Evolutionary conservation across 2,329 filamentous ascomycete genomes (phyloP).

Genomic region (Fusarium solani-melongenae): DNA sequence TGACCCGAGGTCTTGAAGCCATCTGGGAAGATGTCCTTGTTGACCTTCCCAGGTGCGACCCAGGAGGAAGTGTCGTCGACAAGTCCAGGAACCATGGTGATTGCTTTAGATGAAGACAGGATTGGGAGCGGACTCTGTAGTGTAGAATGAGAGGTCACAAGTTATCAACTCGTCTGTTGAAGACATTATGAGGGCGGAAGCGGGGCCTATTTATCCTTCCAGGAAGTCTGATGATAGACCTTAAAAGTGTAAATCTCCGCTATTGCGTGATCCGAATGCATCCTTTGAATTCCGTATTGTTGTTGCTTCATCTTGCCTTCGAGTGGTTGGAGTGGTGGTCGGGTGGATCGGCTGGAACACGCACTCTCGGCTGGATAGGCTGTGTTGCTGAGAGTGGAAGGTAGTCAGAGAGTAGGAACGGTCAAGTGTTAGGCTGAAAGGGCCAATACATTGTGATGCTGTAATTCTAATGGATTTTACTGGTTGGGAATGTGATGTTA

Average conservation of each 20-base stretch:
- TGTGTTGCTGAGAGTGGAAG: neutral
- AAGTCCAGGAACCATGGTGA: neutral
- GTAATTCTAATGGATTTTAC: neutral
- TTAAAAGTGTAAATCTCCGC: neutral
- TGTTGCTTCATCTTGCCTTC: slow-evolving; percentile 1
- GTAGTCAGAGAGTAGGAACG: neutral
- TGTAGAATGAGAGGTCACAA: neutral
- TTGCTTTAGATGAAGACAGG: neutral
- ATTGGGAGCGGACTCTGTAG: neutral
- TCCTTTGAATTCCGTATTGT: neutral
- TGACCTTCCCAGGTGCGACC: neutral
- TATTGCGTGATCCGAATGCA: slow-evolving; percentile 1
- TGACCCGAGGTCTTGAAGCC: slow-evolving; percentile 72
- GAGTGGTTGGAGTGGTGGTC: neutral
- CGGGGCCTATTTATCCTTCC: neutral
- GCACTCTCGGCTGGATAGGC: neutral
- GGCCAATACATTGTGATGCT: neutral
- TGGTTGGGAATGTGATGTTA: neutral
- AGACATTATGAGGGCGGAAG: neutral
- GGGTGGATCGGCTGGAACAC: slow-evolving; percentile 2
- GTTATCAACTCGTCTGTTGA: neutral
- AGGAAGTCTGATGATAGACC: neutral
- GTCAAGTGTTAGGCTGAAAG: neutral
- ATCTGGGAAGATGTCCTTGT: slow-evolving; percentile 52
- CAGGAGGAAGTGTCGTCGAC: neutral